Evolutionary conservation across 2,329 filamentous ascomycete genomes (phyloP), one percentile per base, ranked within the genome.

Genomic region (Xylariales sp.): DNA sequence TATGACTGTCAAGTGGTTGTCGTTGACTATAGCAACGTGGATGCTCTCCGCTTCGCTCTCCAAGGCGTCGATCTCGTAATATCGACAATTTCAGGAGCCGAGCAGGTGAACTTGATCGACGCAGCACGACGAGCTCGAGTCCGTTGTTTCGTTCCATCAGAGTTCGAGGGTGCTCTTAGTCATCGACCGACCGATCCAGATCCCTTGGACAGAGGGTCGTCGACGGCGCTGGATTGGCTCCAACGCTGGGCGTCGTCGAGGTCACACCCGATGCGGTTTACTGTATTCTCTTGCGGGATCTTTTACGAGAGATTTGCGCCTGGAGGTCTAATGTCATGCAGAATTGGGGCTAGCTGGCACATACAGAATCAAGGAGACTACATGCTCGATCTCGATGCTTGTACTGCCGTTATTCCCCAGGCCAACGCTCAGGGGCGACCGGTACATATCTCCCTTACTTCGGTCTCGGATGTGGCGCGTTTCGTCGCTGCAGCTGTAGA

Each of bases 261-360:
- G 31, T 63, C 66, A 2, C 61, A 70, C 44, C 63, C 68, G 32
- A 85, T 89, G 65, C 71, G 74, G 31, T 86, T 75, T 46, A 88
- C 84, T 0, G 69, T 81, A 19, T 88, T 89, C 60, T 77, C 80
- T 0, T 89, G 86, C 51, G 86, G 86, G 15, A 62, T 88, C 21
- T 79, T 89, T 49, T 89, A 88, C 68, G 85, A 89, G 56, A 70
- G 84, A 1, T 88, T 89, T 52, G 78, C 78, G 15, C 80, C 80
- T 0, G 78, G 76, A 3, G 86, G 86, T 0, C 70, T 89, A 44
- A 68, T 69, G 10, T 65, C 69, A 14, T 70, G 78, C 40, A 66
- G 71, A 24, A 80, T 88, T 34, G 83, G 83, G 1, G 52, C 55
- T 20, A 70, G 71, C n/a, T 73, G 70, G 31, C 71, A 74, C 14